These are phyloP conservation scores for Tulasnella sp. DNA, from an alignment of 768 basidiomycete species.

Conservation along the genomic window DNA sequence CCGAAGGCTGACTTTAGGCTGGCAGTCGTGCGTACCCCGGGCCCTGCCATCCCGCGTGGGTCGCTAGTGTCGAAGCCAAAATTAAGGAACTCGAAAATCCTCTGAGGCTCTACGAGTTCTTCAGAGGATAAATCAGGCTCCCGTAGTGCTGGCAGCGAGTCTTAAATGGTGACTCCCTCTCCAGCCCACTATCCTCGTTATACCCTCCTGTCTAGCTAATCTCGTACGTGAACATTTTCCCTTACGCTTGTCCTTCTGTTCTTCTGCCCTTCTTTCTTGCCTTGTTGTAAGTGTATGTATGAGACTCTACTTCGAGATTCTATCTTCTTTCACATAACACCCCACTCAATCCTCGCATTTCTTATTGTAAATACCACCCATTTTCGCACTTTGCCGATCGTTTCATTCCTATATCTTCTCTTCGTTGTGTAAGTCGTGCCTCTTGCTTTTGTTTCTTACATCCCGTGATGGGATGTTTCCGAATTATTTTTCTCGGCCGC, in stretches of 20 bases:
- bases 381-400: background rate
- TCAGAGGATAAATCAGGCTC: background rate
- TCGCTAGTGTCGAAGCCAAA: conserved; percentile 22
- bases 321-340: background rate
- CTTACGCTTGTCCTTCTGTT: background rate
- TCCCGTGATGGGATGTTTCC: background rate
- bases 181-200: background rate
- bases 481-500: background rate
- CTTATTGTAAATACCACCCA: background rate
- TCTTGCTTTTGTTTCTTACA: background rate
- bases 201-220: background rate
- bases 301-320: background rate
- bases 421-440: background rate
- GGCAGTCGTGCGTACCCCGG: conserved; percentile 22
- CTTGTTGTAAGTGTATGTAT: conserved; percentile 9
- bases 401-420: background rate
- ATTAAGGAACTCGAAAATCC: conserved; percentile 22
- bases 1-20: too few relatives aligned
- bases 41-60: conserved; percentile 23
- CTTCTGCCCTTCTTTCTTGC: background rate
- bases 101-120: conserved; percentile 18
- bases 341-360: conserved; percentile 12
- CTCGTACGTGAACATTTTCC: conserved; percentile 7
- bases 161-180: conserved; percentile 7
- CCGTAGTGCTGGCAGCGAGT: background rate